Conservation (phyloP, 2,329 filamentous ascomycete genomes). For the Trichothecium sympodiale region DNA sequence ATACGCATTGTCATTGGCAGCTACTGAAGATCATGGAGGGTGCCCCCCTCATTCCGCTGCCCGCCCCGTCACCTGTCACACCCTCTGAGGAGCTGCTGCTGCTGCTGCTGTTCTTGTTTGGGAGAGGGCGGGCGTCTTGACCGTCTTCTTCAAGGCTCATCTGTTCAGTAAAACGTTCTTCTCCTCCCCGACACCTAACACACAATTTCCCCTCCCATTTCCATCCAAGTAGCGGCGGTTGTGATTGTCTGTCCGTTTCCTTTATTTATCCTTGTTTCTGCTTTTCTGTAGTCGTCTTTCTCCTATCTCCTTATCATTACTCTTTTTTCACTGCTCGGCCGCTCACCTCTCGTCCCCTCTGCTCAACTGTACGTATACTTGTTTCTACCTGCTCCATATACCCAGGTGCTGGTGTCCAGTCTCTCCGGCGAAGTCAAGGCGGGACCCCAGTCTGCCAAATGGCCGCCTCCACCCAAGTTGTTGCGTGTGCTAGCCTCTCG, state of each 20-base stretch:
- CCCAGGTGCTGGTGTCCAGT: background rate
- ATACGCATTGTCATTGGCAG: too few species aligned
- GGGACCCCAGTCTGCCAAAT: too few species aligned
- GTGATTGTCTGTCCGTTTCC: constrained; percentile 11
- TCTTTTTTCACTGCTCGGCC: constrained; percentile 8
- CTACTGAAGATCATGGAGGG: too few species aligned
- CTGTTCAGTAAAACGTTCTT: background rate
- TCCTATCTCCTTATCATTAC: constrained; percentile 6
- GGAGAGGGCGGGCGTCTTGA: background rate
- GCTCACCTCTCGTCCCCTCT: constrained; percentile 13
- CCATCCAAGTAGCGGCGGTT: constrained; percentile 10
- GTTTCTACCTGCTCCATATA: constrained; percentile 4
- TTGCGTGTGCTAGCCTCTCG: too few species aligned
- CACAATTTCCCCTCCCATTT: constrained; percentile 6
- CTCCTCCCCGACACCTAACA: constrained; percentile 1
- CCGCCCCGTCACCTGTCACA: constrained; percentile 1
- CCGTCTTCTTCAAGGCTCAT: background rate
- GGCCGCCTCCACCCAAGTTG: too few species aligned
- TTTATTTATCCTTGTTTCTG: constrained; percentile 13
- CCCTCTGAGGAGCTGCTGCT: background rate
- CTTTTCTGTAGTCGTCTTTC: constrained; percentile 9
- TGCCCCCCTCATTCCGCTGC: background rate
- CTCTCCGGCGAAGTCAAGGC: too few species aligned
- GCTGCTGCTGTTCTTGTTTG: too few species aligned
- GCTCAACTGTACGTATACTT: constrained; percentile 2